Base-by-base conservation (phyloP, 225 moss, liverwort and hornwort species). In the Antitrichia curtipendula region DNA sequence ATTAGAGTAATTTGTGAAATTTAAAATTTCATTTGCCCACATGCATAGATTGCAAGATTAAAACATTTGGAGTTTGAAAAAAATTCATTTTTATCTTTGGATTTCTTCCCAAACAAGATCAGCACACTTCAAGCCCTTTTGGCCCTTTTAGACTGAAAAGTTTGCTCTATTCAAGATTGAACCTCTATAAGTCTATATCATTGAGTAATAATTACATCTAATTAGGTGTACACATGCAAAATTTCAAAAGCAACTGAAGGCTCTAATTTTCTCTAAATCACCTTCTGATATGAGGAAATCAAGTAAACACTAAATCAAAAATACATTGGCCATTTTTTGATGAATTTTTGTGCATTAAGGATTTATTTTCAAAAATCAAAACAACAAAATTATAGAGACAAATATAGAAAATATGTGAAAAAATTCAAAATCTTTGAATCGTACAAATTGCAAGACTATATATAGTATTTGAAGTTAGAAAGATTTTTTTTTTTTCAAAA, bases 31-130 rank as follows among this genome's bases (percentile, higher is more conserved):
- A 25, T 25, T 41, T 70, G 15, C 16, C 2, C 1, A 4, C 1
- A 1, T 0, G 8, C 1, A 1, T 0, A 4, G 1, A 70, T 41
- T 41, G 8, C 25, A 70, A 15, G 25, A 22, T 41, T 9, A 9
- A 15, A 41, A 9, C 0, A 0, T 9, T 25, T 27, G 9, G 41
- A 41, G 8, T 25, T 41, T 70, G 13, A 41, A 25, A 41, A 70
- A 41, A 41, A 15, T 3, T 13, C 0, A 38, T 12, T 22, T 25
- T 41, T 13, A 70, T 70, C 15, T 2, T 13, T 68, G 4, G 7
- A 68, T 40, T 7, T 4, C 23, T 69, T 70, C 3, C 4, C 8
- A 41, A 41, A 5, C 11, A 70, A 8, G 14, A 8, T 25, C 8
- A 13, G 5, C 3, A 22, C 7, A 68, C 68, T 38, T 70, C 8